A percentile compares a stretch with the other conserved stretches of the same genome.
Conservation (phyloP, 352 stramenopile genomes). For the Phytopythium chamaehyphon region DNA sequence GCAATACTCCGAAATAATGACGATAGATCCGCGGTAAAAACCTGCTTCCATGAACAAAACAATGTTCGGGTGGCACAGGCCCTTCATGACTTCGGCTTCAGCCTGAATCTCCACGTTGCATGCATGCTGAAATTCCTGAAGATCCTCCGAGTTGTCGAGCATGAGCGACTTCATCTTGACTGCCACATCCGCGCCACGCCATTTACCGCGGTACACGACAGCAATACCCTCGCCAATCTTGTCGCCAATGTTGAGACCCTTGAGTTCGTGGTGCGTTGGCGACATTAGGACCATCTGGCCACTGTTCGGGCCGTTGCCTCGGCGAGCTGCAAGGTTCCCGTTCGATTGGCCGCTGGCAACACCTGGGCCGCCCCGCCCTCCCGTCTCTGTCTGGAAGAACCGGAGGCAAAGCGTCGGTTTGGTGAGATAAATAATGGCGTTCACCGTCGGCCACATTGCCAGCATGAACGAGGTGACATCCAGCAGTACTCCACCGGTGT, state of each 20-base stretch:
- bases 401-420: slow-evolving; percentile 56
- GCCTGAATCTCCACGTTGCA: slow-evolving; percentile 84
- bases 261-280: slow-evolving; percentile 65
- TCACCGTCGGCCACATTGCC: slow-evolving; percentile 76
- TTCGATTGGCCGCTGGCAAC: slow-evolving; percentile 25
- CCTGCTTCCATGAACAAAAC: slow-evolving; percentile 87
- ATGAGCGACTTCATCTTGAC: slow-evolving; percentile 92
- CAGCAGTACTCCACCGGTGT: slow-evolving; percentile 31
- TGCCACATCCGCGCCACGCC: slow-evolving; percentile 94
- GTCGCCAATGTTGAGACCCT: slow-evolving; percentile 74
- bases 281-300: slow-evolving; percentile 44
- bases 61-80: slow-evolving; percentile 81
- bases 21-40: slow-evolving; percentile 84
- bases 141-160: slow-evolving; percentile 52
- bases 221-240: slow-evolving; percentile 84
- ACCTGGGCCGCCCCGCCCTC: slow-evolving; percentile 7
- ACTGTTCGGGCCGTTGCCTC: slow-evolving; percentile 18
- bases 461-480: slow-evolving; percentile 45
- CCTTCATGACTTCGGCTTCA: slow-evolving; percentile 80
- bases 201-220: slow-evolving; percentile 94
- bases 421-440: slow-evolving; percentile 72
- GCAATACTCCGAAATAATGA: slow-evolving; percentile 96
- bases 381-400: slow-evolving; percentile 36
- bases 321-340: slow-evolving; percentile 10
- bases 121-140: slow-evolving; percentile 74